phyloP scores from a whole-genome alignment of 1,284 basidiomycete species.

The Ceratorhiza oryzae-sativae region DNA sequence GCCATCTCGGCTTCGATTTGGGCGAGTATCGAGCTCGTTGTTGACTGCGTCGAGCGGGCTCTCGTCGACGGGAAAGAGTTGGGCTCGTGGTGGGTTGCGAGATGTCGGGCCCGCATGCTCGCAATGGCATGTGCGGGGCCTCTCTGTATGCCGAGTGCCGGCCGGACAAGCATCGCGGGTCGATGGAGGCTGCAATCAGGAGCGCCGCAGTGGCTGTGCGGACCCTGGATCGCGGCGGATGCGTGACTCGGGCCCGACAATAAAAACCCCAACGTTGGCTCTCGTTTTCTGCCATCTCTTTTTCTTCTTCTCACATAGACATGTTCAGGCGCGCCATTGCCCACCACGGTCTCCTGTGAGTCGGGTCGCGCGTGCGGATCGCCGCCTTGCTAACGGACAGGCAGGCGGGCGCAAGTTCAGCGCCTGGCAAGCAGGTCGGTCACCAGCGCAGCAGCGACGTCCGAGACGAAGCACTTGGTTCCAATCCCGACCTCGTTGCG shows the following conservation, averaged over 20 bases:
- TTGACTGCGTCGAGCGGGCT: slow-evolving; percentile 51
- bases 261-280: neutral
- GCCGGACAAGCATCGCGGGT: neutral
- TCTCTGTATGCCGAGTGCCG: neutral
- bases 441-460: slow-evolving; percentile 34
- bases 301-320: neutral
- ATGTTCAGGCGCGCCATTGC: slow-evolving; percentile 27
- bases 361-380: neutral
- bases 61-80: slow-evolving; percentile 8
- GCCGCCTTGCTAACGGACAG: slow-evolving; percentile 4
- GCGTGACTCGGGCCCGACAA: neutral
- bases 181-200: neutral
- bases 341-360: slow-evolving; percentile 10
- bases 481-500: slow-evolving; percentile 43
- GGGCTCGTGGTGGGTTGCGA: slow-evolving; percentile 58
- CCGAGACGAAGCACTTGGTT: slow-evolving; percentile 38
- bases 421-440: slow-evolving; percentile 13
- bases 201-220: slow-evolving; percentile 10
- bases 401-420: slow-evolving; percentile 20
- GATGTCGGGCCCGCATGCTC: neutral
- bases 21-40: slow-evolving; percentile 61
- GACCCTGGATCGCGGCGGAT: slow-evolving; percentile 20
- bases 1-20: slow-evolving; percentile 61
- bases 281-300: neutral
- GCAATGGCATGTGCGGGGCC: neutral